These are phyloP conservation scores for Ophiostoma piceae DNA, from an alignment of 2,329 filamentous ascomycete genomes.

Conservation along the genomic window DNA sequence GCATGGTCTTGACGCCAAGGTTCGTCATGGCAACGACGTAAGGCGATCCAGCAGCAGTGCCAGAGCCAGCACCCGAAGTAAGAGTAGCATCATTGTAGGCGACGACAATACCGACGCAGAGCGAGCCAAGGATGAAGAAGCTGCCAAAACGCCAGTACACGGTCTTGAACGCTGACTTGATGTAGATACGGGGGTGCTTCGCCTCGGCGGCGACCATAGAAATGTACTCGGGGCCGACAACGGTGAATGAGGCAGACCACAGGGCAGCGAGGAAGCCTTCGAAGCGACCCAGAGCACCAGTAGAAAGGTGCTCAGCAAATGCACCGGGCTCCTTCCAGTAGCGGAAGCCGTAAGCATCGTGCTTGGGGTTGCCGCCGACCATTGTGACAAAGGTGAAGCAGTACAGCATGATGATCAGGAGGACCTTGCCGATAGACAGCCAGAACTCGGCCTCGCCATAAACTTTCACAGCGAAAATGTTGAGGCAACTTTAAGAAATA, in stretches of 20 bases:
- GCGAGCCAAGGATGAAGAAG: conserved; percentile 62
- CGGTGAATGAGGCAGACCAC: conserved; percentile 39
- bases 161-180: conserved; percentile 62
- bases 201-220: conserved; percentile 65
- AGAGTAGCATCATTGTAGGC: conserved; percentile 50
- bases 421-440: conserved; percentile 43
- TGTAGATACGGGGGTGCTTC: conserved; percentile 61
- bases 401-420: conserved; percentile 52
- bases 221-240: conserved; percentile 54
- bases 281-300: conserved; percentile 38
- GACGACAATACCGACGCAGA: conserved; percentile 62
- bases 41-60: conserved; percentile 48
- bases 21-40: conserved; percentile 67
- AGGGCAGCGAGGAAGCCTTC: conserved; percentile 32
- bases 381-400: conserved; percentile 53
- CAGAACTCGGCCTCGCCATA: conserved; percentile 44
- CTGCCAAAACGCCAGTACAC: conserved; percentile 65
- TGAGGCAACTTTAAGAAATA: conserved; percentile 21
- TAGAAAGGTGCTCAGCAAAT: conserved; percentile 36
- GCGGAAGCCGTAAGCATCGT: conserved; percentile 41
- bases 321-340: conserved; percentile 44
- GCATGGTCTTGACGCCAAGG: conserved; percentile 62
- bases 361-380: conserved; percentile 50
- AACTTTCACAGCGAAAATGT: conserved; percentile 36
- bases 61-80: conserved; percentile 38